Percentiles rank a stretch among this genome's conserved stretches.
Evolutionary conservation across 305 asterid species (phyloP).

Genomic region (Salvia sclarea): DNA sequence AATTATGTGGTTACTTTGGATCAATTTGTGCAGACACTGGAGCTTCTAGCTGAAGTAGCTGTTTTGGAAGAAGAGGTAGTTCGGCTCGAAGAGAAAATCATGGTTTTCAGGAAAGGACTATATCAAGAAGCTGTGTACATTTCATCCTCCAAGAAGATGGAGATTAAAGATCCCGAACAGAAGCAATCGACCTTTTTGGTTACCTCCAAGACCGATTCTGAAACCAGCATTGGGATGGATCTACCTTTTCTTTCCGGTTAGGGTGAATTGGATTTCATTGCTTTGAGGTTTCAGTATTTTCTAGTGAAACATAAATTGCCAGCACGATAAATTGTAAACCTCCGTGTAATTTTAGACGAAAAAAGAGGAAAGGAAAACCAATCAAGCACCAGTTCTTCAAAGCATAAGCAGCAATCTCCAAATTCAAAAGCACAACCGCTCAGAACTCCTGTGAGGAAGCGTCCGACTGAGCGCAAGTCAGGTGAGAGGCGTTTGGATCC

Average conservation of each 20-base stretch:
- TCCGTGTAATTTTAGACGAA: conserved; percentile 48
- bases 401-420: conserved; percentile 47
- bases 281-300: conserved; percentile 1
- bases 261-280: too few relatives aligned
- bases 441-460: conserved; percentile 49
- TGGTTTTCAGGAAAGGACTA: conserved; percentile 77
- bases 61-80: conserved; percentile 95
- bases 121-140: conserved; percentile 82
- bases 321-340: neutral
- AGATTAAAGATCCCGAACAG: conserved; percentile 41
- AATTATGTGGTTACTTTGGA: conserved; percentile 21
- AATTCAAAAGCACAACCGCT: conserved; percentile 35
- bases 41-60: conserved; percentile 95
- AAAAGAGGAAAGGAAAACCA: conserved; percentile 58
- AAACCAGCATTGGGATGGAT: conserved; percentile 31
- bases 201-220: conserved; percentile 34
- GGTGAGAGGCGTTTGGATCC: conserved; percentile 47
- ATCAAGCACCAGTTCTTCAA: conserved; percentile 39
- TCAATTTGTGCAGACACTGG: conserved; percentile 55
- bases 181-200: conserved; percentile 48
- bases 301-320: neutral
- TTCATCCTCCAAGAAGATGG: conserved; percentile 66
- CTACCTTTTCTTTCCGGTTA: conserved; percentile 44
- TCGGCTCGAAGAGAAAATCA: conserved; percentile 85
- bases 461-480: conserved; percentile 38